phyloP scores from a whole-genome alignment of 2,329 filamentous ascomycete species.

The Fusarium dimerum region DNA sequence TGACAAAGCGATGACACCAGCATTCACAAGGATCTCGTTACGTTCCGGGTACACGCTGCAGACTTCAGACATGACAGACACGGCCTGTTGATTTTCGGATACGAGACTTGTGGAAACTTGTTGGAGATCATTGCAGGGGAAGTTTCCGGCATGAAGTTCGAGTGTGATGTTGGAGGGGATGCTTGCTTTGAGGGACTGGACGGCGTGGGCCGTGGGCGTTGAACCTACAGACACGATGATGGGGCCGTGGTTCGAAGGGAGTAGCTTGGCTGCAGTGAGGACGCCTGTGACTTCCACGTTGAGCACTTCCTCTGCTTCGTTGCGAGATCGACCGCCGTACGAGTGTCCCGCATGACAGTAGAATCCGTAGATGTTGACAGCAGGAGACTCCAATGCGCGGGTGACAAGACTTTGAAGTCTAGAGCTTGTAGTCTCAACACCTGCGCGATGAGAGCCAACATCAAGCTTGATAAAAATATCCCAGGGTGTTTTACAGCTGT shows the following conservation, averaged over 20 bases:
- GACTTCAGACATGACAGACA: constrained; percentile 36
- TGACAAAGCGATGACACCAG: constrained; percentile 37
- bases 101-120: constrained; percentile 39
- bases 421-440: constrained; percentile 29
- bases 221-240: constrained; percentile 37
- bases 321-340: constrained; percentile 33
- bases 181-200: constrained; percentile 30
- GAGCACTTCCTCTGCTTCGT: constrained; percentile 33
- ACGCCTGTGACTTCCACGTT: constrained; percentile 34
- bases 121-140: constrained; percentile 40
- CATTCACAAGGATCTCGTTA: constrained; percentile 41
- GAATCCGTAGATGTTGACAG: constrained; percentile 36
- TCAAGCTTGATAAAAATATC: constrained; percentile 41
- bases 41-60: constrained; percentile 40
- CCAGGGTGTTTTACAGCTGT: constrained; percentile 27
- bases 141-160: constrained; percentile 41
- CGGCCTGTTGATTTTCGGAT: constrained; percentile 29
- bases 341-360: constrained; percentile 42
- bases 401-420: constrained; percentile 30
- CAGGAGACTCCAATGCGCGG: constrained; percentile 28
- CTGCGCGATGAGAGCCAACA: constrained; percentile 38
- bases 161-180: constrained; percentile 34
- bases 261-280: constrained; percentile 31
- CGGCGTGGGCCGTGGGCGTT: constrained; percentile 40
- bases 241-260: constrained; percentile 21